Conservation (phyloP, 2,329 filamentous ascomycete species). For the Talaromyces sp. region DNA sequence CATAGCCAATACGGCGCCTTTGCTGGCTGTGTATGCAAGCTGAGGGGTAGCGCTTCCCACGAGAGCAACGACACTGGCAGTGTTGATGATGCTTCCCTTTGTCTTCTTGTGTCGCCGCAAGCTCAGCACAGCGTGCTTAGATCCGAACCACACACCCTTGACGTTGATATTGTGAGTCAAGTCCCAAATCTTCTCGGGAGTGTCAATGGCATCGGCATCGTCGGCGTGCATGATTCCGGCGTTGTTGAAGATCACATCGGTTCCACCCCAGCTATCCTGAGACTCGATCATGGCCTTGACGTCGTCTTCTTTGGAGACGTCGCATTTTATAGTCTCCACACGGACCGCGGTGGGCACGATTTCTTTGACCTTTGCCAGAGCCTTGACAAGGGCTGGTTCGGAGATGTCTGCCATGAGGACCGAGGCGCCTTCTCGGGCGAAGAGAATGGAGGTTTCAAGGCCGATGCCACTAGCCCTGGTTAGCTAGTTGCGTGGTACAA, state of each 20-base stretch:
- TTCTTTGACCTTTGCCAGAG: conserved; percentile 67
- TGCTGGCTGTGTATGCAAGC: conserved; percentile 88
- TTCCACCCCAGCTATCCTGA: conserved; percentile 76
- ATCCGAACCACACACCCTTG: conserved; percentile 96
- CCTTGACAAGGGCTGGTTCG: conserved; percentile 68
- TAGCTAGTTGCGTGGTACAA: background rate
- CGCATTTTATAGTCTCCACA: conserved; percentile 61
- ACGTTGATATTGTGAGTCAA: conserved; percentile 91
- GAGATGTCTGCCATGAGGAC: conserved; percentile 85
- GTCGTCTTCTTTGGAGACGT: conserved; percentile 80
- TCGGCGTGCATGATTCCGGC: conserved; percentile 92
- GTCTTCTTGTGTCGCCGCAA: conserved; percentile 76
- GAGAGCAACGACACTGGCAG: conserved; percentile 79
- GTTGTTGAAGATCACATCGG: conserved; percentile 96
- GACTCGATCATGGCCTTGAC: conserved; percentile 69
- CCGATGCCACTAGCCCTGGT: conserved; percentile 65
- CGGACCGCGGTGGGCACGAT: conserved; percentile 58
- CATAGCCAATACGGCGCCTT: conserved; percentile 85
- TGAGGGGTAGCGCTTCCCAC: conserved; percentile 84
- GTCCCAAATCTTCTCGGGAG: conserved; percentile 88
- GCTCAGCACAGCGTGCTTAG: conserved; percentile 82
- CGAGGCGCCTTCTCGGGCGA: conserved; percentile 79
- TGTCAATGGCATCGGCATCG: conserved; percentile 74
- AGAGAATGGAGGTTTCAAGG: conserved; percentile 85
- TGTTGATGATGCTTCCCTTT: conserved; percentile 82